Base-by-base conservation (phyloP, 2,329 filamentous ascomycete species). In the Knoxdaviesia capensis region DNA sequence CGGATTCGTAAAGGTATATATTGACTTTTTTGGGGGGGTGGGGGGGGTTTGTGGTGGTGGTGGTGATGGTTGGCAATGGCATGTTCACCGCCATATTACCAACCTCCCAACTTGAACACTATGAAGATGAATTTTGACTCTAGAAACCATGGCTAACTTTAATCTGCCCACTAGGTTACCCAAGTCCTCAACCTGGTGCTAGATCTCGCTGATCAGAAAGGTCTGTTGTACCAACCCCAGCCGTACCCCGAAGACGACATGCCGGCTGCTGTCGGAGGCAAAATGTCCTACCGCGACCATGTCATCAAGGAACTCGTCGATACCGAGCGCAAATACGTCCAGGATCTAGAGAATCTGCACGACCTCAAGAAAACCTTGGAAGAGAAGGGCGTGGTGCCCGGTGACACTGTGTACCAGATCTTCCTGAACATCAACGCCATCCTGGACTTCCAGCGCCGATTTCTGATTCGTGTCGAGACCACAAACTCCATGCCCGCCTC, bases 371-470 rank as follows among this genome's bases (percentile, higher is more conserved):
- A 84, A 60, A 74, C 80, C 29, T 67, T 96, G 43, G 86, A 94
- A 51, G 81, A 92, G 55, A 86, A 80, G 49, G 86, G 86, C 34
- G 75, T 85, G 34, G 76, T 96, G 48, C 81, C 84, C 2, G 88
- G 90, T 42, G 90, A 98, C 56, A 74, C 80, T 7, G 79, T 94
- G 28, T 87, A 96, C 61, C 77, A 87, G 54, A 94, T 98, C 47
- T 98, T 98, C 60, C 69, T 96, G 47, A 98, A 98, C 59, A 76
- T 96, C 54, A 94, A 96, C 56, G 77, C 82, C 31, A 82, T 98
- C 39, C 70, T 98, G 41, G 90, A 98, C 58, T 94, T 94, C 56
- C 88, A 96, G 55, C 79, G 92, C 47, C 76, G 87, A 31, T 96
- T 98, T 53, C 66, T 98, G 39, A 96, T 98, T 52, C 80, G 86